Base-by-base conservation (phyloP, 345 rosid species). In the Lagerstroemia speciosa region DNA sequence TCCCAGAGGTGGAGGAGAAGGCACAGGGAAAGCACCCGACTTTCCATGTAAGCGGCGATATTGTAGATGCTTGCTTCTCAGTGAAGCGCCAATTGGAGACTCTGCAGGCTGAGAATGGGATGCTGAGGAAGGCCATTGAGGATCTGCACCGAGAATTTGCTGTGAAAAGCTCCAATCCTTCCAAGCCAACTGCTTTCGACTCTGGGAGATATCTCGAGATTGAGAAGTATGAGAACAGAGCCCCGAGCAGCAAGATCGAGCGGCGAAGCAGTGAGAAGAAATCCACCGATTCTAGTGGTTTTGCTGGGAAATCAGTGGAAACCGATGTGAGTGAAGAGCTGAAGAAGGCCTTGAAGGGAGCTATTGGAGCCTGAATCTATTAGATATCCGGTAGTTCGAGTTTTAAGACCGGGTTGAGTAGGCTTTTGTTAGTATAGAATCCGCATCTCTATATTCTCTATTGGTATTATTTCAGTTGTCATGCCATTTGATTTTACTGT, bases 21-120 rank as follows among this genome's bases (percentile, higher is more conserved):
- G 66, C 46, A 27, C 19, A 15, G 26, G 45, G 46, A 64, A 53
- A 53, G 9, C 72, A 65, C 0, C 36, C n/a, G 78, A 76, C 45
- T 62, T 38, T 58, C 22, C 26, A 70, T 11, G 72, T 64, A 33
- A 64, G 74, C 24, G 67, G 69, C 4, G 91, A 84, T 31, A 65
- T 83, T 77, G 82, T 77, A 52, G 89, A 85, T 74, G 76, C 79
- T 41, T 87, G 87, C 63, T 76, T 74, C 61, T 67, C 67, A 0
- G 74, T 93, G 53, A 91, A 83, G 78, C 78, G 80, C 4, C 90
- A 89, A 63, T 16, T 92, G 75, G 97, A 91, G 69, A 70, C 76
- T 36, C 66, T 93, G 80, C 90, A 88, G 46, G 52, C 82, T 6
- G 96, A 89, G 81, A 93, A 93, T 69, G 77, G 77, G 61, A 58